Conservation (phyloP, 768 basidiomycete genomes). For the Leccinum rimulosum region DNA sequence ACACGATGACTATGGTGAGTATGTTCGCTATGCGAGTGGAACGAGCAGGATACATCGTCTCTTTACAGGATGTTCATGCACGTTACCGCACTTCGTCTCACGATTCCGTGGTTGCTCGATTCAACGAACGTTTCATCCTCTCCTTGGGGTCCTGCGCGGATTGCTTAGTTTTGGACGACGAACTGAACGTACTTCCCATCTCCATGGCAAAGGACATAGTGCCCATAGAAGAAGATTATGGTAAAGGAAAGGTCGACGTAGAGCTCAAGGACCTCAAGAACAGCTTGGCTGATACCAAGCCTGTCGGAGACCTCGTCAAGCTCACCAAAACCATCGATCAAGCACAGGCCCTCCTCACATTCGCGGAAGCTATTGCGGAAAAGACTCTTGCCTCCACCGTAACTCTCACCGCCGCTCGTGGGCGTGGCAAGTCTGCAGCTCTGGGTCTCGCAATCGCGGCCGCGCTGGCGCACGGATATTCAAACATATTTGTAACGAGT, state of each 20-base stretch:
- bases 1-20: slow-evolving; percentile 80
- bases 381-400: slow-evolving; percentile 94
- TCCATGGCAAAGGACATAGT: slow-evolving; percentile 92
- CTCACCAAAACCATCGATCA: slow-evolving; percentile 93
- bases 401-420: slow-evolving; percentile 90
- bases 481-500: slow-evolving; percentile 97
- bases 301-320: slow-evolving; percentile 84
- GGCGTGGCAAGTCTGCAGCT: slow-evolving; percentile 95
- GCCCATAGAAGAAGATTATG: slow-evolving; percentile 52
- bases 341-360: slow-evolving; percentile 90
- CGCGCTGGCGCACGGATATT: slow-evolving; percentile 90
- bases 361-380: slow-evolving; percentile 90
- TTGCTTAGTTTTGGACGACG: slow-evolving; percentile 94
- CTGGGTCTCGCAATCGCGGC: slow-evolving; percentile 94
- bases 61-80: slow-evolving; percentile 85
- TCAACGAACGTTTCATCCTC: slow-evolving; percentile 98
- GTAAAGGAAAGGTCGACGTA: slow-evolving; percentile 49
- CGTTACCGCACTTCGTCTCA: slow-evolving; percentile 92
- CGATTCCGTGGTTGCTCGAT: slow-evolving; percentile 85
- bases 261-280: slow-evolving; percentile 80
- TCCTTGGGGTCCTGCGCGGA: slow-evolving; percentile 92
- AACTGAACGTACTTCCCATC: slow-evolving; percentile 95
- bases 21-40: not conserved
- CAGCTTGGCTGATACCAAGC: slow-evolving; percentile 76
- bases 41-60: not conserved